Conservation (phyloP, 768 basidiomycete genomes). For the Rhodotorula taiwanensis region DNA sequence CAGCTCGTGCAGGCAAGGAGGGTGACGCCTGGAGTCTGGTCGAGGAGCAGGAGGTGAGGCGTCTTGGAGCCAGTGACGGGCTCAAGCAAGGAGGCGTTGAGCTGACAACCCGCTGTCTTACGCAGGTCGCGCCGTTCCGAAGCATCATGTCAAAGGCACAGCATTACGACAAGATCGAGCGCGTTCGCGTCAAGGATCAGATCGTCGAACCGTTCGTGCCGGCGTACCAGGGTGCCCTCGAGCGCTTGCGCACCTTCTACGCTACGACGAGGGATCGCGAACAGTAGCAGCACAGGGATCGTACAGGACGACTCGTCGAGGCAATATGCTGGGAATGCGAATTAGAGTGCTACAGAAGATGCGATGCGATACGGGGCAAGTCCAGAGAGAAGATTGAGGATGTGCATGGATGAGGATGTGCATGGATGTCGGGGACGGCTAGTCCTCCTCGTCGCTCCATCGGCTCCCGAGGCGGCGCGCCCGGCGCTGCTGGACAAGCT, state of each 20-base stretch:
- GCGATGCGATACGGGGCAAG: no score
- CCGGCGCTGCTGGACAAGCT: neutral
- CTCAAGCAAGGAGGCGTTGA: neutral
- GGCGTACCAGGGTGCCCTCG: constrained; percentile 54
- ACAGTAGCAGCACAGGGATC: neutral
- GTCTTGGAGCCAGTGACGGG: neutral
- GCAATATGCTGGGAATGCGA: no score
- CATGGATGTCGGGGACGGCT: no score
- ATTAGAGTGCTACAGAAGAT: no score
- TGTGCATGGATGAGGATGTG: no score
- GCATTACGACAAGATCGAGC: constrained; percentile 64
- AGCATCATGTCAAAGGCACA: constrained; percentile 64
- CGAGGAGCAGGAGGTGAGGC: constrained; percentile 67
- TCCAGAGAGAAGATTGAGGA: no score
- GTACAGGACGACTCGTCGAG: no score
- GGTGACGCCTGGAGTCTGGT: constrained; percentile 93
- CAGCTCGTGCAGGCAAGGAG: constrained; percentile 79
- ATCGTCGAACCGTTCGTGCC: constrained; percentile 55
- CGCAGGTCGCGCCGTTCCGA: constrained; percentile 83
- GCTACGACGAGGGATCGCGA: constrained; percentile 5
- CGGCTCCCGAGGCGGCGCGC: neutral
- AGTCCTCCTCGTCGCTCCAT: constrained; percentile 6
- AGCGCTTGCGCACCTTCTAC: constrained; percentile 16
- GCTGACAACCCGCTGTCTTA: neutral
- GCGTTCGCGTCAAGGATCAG: constrained; percentile 58